Base-by-base conservation (phyloP, 495 filamentous ascomycete genomes). In the Penicillium odoratum region DNA sequence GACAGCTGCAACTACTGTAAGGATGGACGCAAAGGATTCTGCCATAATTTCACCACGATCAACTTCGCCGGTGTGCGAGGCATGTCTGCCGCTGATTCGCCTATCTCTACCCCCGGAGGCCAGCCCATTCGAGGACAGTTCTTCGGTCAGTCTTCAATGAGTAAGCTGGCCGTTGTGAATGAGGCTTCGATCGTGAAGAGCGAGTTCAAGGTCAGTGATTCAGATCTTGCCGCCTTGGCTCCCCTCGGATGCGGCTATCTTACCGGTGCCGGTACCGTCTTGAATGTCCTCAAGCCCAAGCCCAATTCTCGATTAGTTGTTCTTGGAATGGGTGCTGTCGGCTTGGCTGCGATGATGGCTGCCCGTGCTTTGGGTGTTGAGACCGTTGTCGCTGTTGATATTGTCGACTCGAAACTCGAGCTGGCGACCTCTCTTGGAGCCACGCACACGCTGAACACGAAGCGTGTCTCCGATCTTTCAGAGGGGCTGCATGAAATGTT, bases 111-210 rank as follows among this genome's bases (percentile, higher is more conserved):
- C 5, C 34, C 60, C 8, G 68, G 64, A 30, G 73, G 71, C 26
- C 58, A 65, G 38, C 53, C 66, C 16, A 61, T 78, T 0, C 55
- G 69, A 5, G 68, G 65, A 5, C 70, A 78, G 15, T 79, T 78
- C 63, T 80, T 80, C 33, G 75, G 77, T 3, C 77, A 80, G 58
- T 72, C 67, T 8, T 76, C 73, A 1, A 69, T 80, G 38, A 69
- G 71, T 16, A 62, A 67, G 26, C 58, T 78, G 51, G 73, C 78
- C 2, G 62, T 81, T 9, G 33, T 36, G 9, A 11, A 9, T 3
- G 33, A 36, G 9, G 21, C 21, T 21, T 21, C 21, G 21, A 21
- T 21, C 2, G 21, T 21, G 21, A 21, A 21, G 21, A 21, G 21
- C 21, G 21, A 21, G 21, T 21, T 21, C 2, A 2, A 36, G 3